These are phyloP conservation scores for Daldinia decipiens DNA, from an alignment of 495 filamentous ascomycete species.

Conservation along the genomic window DNA sequence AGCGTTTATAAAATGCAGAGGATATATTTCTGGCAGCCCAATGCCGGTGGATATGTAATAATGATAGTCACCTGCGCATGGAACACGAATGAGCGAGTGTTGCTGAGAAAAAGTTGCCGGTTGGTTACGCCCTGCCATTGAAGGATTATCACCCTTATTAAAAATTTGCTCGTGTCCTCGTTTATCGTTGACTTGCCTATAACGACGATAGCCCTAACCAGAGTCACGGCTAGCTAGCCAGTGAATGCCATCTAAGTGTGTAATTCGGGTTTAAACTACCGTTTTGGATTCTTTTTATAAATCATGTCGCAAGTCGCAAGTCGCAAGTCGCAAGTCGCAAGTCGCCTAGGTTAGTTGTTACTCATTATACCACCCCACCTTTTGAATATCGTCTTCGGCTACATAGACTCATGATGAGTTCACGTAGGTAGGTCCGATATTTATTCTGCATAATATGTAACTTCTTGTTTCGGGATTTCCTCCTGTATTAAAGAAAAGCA, in stretches of 20 bases:
- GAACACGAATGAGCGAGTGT: not conserved
- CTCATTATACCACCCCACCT: constrained; percentile 27
- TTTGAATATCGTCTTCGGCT: constrained; percentile 15
- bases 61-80: not conserved
- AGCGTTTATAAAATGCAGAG: not conserved
- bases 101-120: not conserved
- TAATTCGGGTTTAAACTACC: constrained; percentile 7
- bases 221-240: constrained; percentile 6
- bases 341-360: not conserved
- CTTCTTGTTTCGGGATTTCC: not conserved
- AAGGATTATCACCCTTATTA: constrained; percentile 26
- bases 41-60: constrained; percentile 3
- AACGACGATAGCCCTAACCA: constrained; percentile 9
- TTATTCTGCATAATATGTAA: not conserved
- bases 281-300: constrained; percentile 36
- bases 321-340: constrained; percentile 7
- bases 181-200: constrained; percentile 27
- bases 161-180: constrained; percentile 24
- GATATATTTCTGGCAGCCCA: not conserved
- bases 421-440: not conserved
- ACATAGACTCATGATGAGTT: constrained; percentile 20
- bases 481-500: constrained; percentile 1
- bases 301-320: no score
- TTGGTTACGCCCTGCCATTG: constrained; percentile 12
- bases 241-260: not conserved